phyloP scores from a whole-genome alignment of 1,284 basidiomycete genomes.

The Marasmius sp. region DNA sequence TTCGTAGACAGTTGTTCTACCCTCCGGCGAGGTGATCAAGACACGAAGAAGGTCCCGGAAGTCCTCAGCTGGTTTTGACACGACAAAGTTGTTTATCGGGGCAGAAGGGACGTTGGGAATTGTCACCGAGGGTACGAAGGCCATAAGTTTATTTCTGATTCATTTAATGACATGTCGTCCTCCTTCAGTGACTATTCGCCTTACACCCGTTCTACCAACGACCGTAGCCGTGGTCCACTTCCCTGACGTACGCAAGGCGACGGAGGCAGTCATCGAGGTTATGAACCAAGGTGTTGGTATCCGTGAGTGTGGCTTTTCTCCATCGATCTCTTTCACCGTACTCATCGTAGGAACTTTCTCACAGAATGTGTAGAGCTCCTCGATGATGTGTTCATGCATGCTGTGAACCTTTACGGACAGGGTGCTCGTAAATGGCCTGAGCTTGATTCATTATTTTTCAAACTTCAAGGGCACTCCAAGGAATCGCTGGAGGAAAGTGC shows the following conservation, averaged over 20 bases:
- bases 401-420: constrained; percentile 65
- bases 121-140: constrained; percentile 74
- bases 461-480: constrained; percentile 75
- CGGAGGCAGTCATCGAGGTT: constrained; percentile 74
- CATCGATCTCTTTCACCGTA: background rate
- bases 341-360: background rate
- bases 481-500: constrained; percentile 66
- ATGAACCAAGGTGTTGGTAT: constrained; percentile 74
- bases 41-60: constrained; percentile 86
- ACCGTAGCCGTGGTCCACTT: constrained; percentile 71
- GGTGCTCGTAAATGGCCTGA: constrained; percentile 63
- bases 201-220: constrained; percentile 46
- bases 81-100: constrained; percentile 91
- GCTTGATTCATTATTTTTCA: constrained; percentile 82
- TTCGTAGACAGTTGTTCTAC: constrained; percentile 80
- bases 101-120: constrained; percentile 95
- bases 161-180: constrained; percentile 29
- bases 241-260: constrained; percentile 62
- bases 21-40: constrained; percentile 91
- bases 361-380: constrained; percentile 78
- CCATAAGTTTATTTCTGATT: background rate
- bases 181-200: constrained; percentile 6
- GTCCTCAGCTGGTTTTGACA: constrained; percentile 89
- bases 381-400: constrained; percentile 70
- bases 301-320: constrained; percentile 41